Evolutionary conservation across 116 monocot genomes (phyloP), one percentile per base, ranked within the genome.

Genomic region (Posidonia oceanica): DNA sequence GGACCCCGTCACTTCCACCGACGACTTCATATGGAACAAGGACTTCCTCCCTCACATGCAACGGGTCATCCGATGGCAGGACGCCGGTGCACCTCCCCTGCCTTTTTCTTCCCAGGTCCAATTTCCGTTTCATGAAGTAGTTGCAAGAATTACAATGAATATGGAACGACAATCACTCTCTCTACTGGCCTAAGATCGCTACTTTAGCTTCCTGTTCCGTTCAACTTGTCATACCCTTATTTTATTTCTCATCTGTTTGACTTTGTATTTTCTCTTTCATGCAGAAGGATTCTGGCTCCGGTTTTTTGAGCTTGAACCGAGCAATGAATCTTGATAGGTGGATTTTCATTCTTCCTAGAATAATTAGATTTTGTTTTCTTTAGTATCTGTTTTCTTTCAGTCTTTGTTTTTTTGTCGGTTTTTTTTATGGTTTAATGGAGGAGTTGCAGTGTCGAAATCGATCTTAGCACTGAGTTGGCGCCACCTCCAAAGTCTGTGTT

Each of bases 21-120:
- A 93, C 40, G 97, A 89, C 55, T 98, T 86, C 79, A 98, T 98
- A 64, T 98, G 93, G 98, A 98, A 98, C 83, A 98, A 88, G 79
- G 87, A 98, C 12, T 93, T 98, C 78, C 42, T 83, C 38, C 70
- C 72, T 48, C 81, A 64, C 55, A 87, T 93, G 98, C 77, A 86
- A 71, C 80, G 77, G 4, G 52, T 93, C n/a, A 52, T 91, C 64
- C 6, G 38, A 14, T 72, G 51, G 3, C 54, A 63, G 14, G 76
- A 78, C 23, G 77, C 56, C 14, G 40, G 54, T 1, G 10, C 42
- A 4, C 37, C 11, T 17, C n/a, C 60, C 60, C 11, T 7, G 48
- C 42, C 42, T 7, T 0, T 59, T 22, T 71, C 38, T 48, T 22
- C 59, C 42, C 23, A 42, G 29, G 59, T 59, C 14, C 18, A 39